Evolutionary conservation across 1,284 basidiomycete species (phyloP), one percentile per base, ranked within the genome.

Genomic region (Schizopora paradoxa): DNA sequence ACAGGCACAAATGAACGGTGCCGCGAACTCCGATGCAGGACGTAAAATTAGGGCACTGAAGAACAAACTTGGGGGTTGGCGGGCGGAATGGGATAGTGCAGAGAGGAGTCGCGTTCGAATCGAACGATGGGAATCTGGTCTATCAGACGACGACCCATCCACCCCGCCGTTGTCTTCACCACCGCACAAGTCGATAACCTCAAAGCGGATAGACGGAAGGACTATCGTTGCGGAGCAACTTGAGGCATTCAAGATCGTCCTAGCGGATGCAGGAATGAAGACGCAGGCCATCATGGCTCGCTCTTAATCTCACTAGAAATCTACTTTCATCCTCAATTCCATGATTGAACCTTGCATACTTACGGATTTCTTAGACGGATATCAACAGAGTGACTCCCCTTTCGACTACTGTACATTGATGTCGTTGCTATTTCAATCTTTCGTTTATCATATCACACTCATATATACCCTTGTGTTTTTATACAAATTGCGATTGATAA

Each of bases 1-100:
- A 57, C 86, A 90, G 50, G 84, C 86, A 6, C 86, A 90, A 60
- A 85, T 89, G 39, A 87, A 88, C 56, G 79, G 83, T 14, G 87
- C 83, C 0, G 83, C 82, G 3, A 86, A 86, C 7, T 79, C 86
- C 2, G 87, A 90, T 50, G 84, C 87, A 2, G 87, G 86, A 35
- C 72, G 86, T 40, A 87, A 85, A 64, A 81, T 90, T 44, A 81
- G 87, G 37, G 82, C 84, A 14, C 64, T 88, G 49, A 87, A 86
- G 67, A 89, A 89, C 58, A 86, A 85, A 55, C 64, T 90, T 21
- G 82, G 80, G 4, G 83, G 78, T 19, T 86, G 83, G 80, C 71
- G 80, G 45, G 73, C 74, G 27, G 86, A 90, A 45, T 86, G 80
- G 73, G 86, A 90, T 52, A 85, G 79, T 53, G 86, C 85, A 31